Evolutionary conservation across 2,329 filamentous ascomycete genomes (phyloP).

Genomic region (Arthrobotrys musiformis): DNA sequence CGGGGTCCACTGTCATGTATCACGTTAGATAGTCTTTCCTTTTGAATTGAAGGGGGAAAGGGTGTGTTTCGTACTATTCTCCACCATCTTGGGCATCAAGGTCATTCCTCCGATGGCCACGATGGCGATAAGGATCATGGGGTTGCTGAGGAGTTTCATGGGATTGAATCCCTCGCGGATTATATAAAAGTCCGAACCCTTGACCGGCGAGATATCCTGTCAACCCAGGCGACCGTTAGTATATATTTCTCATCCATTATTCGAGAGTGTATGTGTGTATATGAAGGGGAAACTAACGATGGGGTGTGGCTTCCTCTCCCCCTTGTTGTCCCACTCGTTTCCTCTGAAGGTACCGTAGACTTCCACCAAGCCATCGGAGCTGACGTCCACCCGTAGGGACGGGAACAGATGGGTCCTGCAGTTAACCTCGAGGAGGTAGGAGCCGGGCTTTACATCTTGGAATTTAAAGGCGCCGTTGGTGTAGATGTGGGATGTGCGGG

Average conservation of each 20-base stretch:
- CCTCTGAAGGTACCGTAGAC: constrained; percentile 88
- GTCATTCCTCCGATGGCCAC: constrained; percentile 85
- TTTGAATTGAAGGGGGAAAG: background rate
- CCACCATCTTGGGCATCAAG: constrained; percentile 93
- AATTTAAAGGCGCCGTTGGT: constrained; percentile 50
- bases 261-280: background rate
- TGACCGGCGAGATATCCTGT: constrained; percentile 43
- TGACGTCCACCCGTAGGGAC: constrained; percentile 82
- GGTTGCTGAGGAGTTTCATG: constrained; percentile 68
- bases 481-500: constrained; percentile 46
- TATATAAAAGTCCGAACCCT: constrained; percentile 81
- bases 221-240: background rate
- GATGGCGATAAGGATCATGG: constrained; percentile 93
- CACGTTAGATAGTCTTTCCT: constrained; percentile 20
- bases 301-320: constrained; percentile 70
- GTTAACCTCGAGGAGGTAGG: constrained; percentile 85
- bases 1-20: constrained; percentile 84
- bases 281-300: constrained; percentile 72
- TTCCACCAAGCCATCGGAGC: constrained; percentile 65
- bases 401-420: constrained; percentile 79
- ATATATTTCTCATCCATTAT: constrained; percentile 1
- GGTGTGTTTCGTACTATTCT: constrained; percentile 78
- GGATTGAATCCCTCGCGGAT: constrained; percentile 65
- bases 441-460: constrained; percentile 65
- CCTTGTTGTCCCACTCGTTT: constrained; percentile 89